Evolutionary conservation across 1,284 basidiomycete genomes (phyloP).

Genomic region (Ganoderma leucocontextum): DNA sequence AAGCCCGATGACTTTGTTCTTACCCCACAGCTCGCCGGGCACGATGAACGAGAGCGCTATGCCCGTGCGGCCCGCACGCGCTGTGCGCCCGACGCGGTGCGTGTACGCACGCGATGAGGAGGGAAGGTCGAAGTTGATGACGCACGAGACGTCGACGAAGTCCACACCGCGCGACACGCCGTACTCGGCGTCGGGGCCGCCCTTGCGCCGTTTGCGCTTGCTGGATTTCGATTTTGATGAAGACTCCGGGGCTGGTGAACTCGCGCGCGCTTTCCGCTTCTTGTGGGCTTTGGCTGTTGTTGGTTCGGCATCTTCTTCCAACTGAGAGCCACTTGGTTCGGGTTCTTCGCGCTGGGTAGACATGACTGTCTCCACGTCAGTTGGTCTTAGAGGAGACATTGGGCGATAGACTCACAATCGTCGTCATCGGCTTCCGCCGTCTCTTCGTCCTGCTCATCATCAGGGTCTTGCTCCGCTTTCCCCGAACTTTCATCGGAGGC

Average conservation of each 20-base stretch:
- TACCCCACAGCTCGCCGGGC: slow-evolving; percentile 78
- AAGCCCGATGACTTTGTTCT: slow-evolving; percentile 76
- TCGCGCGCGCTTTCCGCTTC: slow-evolving; percentile 36
- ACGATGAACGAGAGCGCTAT: slow-evolving; percentile 94
- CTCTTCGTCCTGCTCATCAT: slow-evolving; percentile 49
- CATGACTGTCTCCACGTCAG: slow-evolving; percentile 48
- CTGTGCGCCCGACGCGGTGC: slow-evolving; percentile 96
- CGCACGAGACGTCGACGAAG: slow-evolving; percentile 97
- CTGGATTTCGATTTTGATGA: slow-evolving; percentile 36
- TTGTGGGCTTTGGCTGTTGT: slow-evolving; percentile 23
- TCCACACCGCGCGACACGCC: slow-evolving; percentile 97
- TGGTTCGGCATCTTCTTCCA: slow-evolving; percentile 21
- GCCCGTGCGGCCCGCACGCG: slow-evolving; percentile 93
- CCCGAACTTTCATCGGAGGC: slow-evolving; percentile 91
- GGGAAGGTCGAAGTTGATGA: slow-evolving; percentile 98
- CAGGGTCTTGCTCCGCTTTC: slow-evolving; percentile 60
- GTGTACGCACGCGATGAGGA: slow-evolving; percentile 91
- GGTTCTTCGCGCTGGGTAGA: slow-evolving; percentile 60
- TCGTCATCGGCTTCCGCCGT: slow-evolving; percentile 41
- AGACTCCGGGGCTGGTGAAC: slow-evolving; percentile 24
- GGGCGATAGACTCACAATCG: slow-evolving; percentile 49
- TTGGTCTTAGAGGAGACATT: not conserved
- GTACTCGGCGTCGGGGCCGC: slow-evolving; percentile 75
- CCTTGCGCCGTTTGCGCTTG: slow-evolving; percentile 46
- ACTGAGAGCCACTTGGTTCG: slow-evolving; percentile 43